Base-by-base conservation (phyloP, 208 protist species). In the Leishmania turanica region DNA sequence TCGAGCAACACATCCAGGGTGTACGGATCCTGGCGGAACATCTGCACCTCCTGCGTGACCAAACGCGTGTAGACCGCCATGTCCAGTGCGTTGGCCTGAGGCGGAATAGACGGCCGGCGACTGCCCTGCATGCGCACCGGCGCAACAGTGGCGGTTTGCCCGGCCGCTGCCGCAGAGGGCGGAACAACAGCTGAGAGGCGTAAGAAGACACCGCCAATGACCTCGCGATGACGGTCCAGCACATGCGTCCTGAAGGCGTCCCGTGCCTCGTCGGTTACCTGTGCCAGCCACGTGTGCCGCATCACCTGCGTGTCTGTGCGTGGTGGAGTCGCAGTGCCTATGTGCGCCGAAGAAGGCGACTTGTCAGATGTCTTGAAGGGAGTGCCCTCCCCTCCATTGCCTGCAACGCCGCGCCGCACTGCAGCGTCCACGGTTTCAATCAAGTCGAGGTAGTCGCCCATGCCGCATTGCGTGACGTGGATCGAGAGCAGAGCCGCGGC, bases 211-310 rank as follows among this genome's bases (percentile, higher is more conserved):
- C 81, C 76, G 54, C 88, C 72, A 37, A 97, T 70, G 27, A 85
- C 80, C 79, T 93, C 89, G 17, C 87, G 87, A 54, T 97, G 93
- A n/a, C 89, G 90, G 65, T 95, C 88, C 78, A 91, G 87, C 27
- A 94, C 81, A 56, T 93, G 87, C 54, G 78, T 82, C 53, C 75
- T 60, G 71, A 95, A 94, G n/a, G 88, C 86, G 58, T 89, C 84
- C 68, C 87, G 80, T n/a, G 93, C 82, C 40, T 89, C 87, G 34
- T 81, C 79, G 69, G 79, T 87, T 1, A 94, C 88, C 62, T 92
- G 83, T 11, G 82, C 73, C 34, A 93, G 84, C 93, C 93, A 96
- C 62, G 69, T 82, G 47, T 77, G 71, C 27, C 81, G 77, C 65
- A 92, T 65, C 17, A 78, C 69, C 73, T 88, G 81, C 45, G 85